A percentile compares a stretch with the other conserved stretches of the same genome.
Conservation (phyloP, 257 asterid species). For the Plantago ovata region DNA sequence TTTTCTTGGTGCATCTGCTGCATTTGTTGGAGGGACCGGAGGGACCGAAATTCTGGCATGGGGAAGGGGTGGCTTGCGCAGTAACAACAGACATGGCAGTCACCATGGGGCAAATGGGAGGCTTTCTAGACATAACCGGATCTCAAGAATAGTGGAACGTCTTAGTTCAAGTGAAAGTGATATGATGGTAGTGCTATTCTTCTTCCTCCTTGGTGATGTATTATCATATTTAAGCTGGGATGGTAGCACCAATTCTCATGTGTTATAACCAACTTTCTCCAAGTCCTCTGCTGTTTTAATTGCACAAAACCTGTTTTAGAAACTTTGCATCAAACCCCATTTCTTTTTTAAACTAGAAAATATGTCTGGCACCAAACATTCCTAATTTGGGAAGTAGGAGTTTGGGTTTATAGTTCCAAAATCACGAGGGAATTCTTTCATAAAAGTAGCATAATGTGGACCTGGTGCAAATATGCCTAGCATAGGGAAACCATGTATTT, state of each 20-base stretch:
- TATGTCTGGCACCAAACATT: background rate
- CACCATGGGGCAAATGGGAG: constrained; percentile 48
- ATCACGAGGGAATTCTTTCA: no score
- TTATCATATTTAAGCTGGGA: no score
- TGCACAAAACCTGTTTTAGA: background rate
- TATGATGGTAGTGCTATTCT: constrained; percentile 36
- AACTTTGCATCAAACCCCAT: no score
- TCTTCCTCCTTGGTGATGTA: constrained; percentile 12
- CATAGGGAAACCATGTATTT: no score
- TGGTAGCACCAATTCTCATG: no score
- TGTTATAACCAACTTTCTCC: no score
- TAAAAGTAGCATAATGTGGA: no score
- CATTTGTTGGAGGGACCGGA: constrained; percentile 55
- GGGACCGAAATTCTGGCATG: constrained; percentile 70
- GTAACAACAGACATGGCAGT: constrained; percentile 66
- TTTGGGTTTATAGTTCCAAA: background rate
- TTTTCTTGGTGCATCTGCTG: constrained; percentile 46
- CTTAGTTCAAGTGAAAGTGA: constrained; percentile 58
- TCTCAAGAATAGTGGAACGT: constrained; percentile 67
- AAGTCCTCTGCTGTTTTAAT: background rate
- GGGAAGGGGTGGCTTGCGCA: constrained; percentile 94
- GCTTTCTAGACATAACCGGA: constrained; percentile 50
- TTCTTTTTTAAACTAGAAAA: no score
- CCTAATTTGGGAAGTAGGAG: constrained; percentile 13
- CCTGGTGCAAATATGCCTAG: no score